Conservation (phyloP, 805 yeast genomes). For the Kazachstania viticola region DNA sequence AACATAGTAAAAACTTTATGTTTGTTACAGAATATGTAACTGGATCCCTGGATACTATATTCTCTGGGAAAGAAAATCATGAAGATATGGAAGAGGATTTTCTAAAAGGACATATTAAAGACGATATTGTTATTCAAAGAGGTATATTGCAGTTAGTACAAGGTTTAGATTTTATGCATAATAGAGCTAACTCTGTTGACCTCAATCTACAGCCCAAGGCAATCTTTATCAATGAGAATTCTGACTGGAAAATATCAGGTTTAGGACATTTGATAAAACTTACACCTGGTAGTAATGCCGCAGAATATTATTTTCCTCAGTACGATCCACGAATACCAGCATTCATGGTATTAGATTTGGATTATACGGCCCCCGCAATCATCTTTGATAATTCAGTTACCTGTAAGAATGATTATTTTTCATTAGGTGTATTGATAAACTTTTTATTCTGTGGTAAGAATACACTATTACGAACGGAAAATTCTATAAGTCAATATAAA, state of each 20-base stretch:
- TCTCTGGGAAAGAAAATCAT: slow-evolving; percentile 15
- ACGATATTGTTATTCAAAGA: slow-evolving; percentile 64
- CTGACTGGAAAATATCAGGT: slow-evolving; percentile 92
- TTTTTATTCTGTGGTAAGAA: slow-evolving; percentile 51
- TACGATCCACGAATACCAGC: slow-evolving; percentile 65
- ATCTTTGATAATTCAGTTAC: slow-evolving; percentile 52
- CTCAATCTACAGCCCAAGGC: slow-evolving; percentile 69
- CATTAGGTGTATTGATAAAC: slow-evolving; percentile 68
- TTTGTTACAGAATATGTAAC: slow-evolving; percentile 80
- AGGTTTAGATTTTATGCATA: slow-evolving; percentile 75
- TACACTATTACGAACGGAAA: slow-evolving; percentile 35
- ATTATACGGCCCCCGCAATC: slow-evolving; percentile 79
- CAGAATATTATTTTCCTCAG: slow-evolving; percentile 57
- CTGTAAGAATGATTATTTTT: slow-evolving; percentile 69
- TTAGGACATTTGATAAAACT: slow-evolving; percentile 39
- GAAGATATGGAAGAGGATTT: slow-evolving; percentile 20
- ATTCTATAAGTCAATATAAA: slow-evolving; percentile 50
- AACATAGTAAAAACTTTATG: slow-evolving; percentile 60
- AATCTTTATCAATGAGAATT: slow-evolving; percentile 64
- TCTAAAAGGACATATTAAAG: slow-evolving; percentile 38
- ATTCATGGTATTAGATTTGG: slow-evolving; percentile 57
- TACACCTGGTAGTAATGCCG: slow-evolving; percentile 39
- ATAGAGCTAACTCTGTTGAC: slow-evolving; percentile 63
- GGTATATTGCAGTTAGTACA: slow-evolving; percentile 72
- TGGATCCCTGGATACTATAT: slow-evolving; percentile 38